These are phyloP conservation scores for Pichia paraexigua DNA, from an alignment of 805 yeast genomes.

Conservation along the genomic window DNA sequence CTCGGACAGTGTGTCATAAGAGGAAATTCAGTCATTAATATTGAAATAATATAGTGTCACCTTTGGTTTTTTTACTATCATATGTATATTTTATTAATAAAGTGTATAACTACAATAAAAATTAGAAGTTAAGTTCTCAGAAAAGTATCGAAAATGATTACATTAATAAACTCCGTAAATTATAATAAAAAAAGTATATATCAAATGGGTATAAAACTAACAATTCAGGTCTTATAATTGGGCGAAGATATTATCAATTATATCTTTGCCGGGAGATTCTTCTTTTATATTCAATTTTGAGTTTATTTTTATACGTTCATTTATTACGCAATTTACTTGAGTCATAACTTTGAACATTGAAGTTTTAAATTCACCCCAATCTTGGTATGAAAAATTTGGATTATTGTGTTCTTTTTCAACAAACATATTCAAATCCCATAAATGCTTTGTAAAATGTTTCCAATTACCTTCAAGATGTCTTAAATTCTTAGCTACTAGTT, in stretches of 20 bases:
- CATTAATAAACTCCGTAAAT: too few species aligned
- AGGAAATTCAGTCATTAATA: conserved; percentile 45
- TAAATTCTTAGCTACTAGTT: conserved; percentile 13
- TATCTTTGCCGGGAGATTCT: neutral
- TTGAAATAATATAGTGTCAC: conserved; percentile 42
- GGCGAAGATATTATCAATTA: conserved; percentile 10
- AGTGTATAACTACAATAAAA: neutral
- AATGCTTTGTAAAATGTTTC: conserved; percentile 12
- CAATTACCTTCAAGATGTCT: conserved; percentile 22
- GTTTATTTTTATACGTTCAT: conserved; percentile 9
- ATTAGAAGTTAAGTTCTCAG: neutral
- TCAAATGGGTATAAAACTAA: neutral
- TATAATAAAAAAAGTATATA: too few species aligned
- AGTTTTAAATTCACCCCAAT: conserved; percentile 15
- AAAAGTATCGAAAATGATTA: too few species aligned
- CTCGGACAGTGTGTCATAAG: conserved; percentile 37
- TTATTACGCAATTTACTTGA: conserved; percentile 7
- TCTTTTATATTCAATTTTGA: neutral
- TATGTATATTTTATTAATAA: neutral
- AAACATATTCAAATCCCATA: conserved; percentile 11
- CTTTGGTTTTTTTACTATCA: conserved; percentile 39
- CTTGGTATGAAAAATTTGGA: neutral
- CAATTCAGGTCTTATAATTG: neutral
- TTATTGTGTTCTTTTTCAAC: conserved; percentile 6
- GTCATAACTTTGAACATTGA: conserved; percentile 8